Conservation (phyloP, 257 asterid species). For the Schizonepeta tenuifolia region DNA sequence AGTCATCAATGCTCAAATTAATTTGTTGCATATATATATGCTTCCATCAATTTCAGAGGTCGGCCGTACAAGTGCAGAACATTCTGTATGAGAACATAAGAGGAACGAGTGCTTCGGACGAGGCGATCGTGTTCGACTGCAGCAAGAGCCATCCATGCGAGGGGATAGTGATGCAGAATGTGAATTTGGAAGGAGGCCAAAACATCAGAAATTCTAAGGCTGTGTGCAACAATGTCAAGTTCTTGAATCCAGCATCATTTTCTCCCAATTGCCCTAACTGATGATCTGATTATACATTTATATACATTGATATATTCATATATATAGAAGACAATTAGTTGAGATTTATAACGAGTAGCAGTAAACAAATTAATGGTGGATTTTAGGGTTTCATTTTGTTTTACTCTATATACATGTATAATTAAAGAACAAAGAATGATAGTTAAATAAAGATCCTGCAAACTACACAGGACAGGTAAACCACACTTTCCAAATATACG, state of each 20-base stretch:
- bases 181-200: conserved; percentile 41
- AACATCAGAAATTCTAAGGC: conserved; percentile 48
- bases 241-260: conserved; percentile 41
- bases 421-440: neutral
- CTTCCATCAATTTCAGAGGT: conserved; percentile 33
- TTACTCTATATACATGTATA: no score
- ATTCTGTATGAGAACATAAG: conserved; percentile 61
- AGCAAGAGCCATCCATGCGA: conserved; percentile 61
- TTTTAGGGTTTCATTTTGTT: neutral
- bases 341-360: neutral
- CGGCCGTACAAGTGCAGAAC: conserved; percentile 65
- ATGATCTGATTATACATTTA: neutral
- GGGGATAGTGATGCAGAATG: conserved; percentile 62
- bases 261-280: conserved; percentile 57
- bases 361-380: neutral
- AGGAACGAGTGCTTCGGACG: conserved; percentile 65
- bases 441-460: neutral
- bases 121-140: conserved; percentile 64
- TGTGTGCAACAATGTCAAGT: conserved; percentile 53
- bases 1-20: neutral
- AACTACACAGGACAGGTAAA: no score
- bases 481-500: no score
- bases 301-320: neutral
- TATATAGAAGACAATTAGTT: no score
- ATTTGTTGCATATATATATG: neutral